A percentile compares a stretch with the other conserved stretches of the same genome.
Conservation (phyloP, 192 early-diverging fungal genomes). For the Backusella parvicylindrica region DNA sequence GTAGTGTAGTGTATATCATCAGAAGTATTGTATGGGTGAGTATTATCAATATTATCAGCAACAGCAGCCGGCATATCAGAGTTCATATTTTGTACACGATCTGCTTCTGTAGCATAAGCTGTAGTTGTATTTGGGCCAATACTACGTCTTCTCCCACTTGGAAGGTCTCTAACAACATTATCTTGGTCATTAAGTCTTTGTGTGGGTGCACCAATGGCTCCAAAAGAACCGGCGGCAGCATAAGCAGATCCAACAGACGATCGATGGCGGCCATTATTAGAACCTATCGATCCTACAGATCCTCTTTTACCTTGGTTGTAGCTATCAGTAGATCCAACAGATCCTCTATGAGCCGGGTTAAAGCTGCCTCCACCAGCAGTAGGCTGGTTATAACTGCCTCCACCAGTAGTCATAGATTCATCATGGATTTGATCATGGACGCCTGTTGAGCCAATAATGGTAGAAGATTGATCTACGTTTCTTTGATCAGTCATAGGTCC, state of each 20-base stretch:
- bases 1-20: background rate
- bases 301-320: background rate
- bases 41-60: background rate
- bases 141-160: background rate
- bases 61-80: background rate
- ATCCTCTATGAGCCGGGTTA: background rate
- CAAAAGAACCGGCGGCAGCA: constrained; percentile 2
- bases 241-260: background rate
- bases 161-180: background rate
- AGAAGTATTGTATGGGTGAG: background rate
- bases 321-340: background rate
- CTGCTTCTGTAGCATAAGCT: background rate
- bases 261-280: background rate
- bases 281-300: background rate
- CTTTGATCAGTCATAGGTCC: background rate
- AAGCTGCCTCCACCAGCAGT: background rate
- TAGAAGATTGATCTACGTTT: background rate
- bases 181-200: background rate
- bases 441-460: constrained; percentile 6
- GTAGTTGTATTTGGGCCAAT: background rate
- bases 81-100: constrained; percentile 2
- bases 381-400: background rate
- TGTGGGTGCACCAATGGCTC: background rate
- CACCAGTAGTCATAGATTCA: background rate
- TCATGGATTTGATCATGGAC: background rate